phyloP scores from a whole-genome alignment of 2,329 filamentous ascomycete genomes.

The Phaeosphaeriaceae sp. region DNA sequence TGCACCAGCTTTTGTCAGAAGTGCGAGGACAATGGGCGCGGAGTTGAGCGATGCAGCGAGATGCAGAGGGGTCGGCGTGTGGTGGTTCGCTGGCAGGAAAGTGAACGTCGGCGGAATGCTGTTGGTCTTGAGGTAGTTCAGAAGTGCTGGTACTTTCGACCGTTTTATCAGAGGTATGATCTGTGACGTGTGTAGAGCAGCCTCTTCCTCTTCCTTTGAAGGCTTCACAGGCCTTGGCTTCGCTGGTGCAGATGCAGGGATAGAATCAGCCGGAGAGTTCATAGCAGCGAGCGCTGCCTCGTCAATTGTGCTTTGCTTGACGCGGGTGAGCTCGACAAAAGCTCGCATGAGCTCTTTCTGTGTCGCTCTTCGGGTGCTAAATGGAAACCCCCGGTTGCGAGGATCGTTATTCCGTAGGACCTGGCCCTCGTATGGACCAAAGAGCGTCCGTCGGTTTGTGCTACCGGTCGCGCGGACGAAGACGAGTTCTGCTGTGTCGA shows the following conservation, averaged over 20 bases:
- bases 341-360: slow-evolving; percentile 93
- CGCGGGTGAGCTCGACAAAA: slow-evolving; percentile 89
- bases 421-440: slow-evolving; percentile 89
- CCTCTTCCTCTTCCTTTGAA: slow-evolving; percentile 85
- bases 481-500: slow-evolving; percentile 82
- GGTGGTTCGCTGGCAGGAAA: slow-evolving; percentile 76
- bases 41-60: slow-evolving; percentile 83
- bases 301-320: slow-evolving; percentile 83
- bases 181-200: slow-evolving; percentile 84
- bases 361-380: slow-evolving; percentile 88
- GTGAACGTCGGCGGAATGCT: slow-evolving; percentile 72
- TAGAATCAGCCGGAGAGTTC: slow-evolving; percentile 52
- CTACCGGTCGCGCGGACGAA: slow-evolving; percentile 90
- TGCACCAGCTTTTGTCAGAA: slow-evolving; percentile 76
- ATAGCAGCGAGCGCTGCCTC: slow-evolving; percentile 65
- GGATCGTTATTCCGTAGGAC: slow-evolving; percentile 80
- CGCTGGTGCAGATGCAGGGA: slow-evolving; percentile 42
- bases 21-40: slow-evolving; percentile 75
- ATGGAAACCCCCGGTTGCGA: slow-evolving; percentile 86
- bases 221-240: slow-evolving; percentile 63
- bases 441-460: slow-evolving; percentile 85
- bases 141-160: slow-evolving; percentile 84
- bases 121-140: slow-evolving; percentile 84
- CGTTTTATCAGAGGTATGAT: slow-evolving; percentile 86
- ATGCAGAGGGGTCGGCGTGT: slow-evolving; percentile 84